Percentiles rank a stretch among this genome's conserved stretches.
phyloP scores from a whole-genome alignment of 192 early-diverging fungal species.

The Gigaspora rosea region DNA sequence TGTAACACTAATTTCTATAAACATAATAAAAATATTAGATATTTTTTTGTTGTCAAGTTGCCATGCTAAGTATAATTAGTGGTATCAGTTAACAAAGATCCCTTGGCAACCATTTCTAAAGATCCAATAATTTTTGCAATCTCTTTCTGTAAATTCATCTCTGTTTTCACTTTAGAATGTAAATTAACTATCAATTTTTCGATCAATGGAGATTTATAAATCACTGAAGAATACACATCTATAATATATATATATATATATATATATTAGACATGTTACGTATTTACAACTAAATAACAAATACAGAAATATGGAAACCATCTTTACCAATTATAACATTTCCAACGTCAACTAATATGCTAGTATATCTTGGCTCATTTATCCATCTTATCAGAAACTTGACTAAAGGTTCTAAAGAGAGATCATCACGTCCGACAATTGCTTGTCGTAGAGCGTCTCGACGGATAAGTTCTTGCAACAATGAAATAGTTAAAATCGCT shows the following conservation, averaged over 20 bases:
- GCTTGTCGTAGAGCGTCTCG: slow-evolving; percentile 79
- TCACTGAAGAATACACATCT: slow-evolving; percentile 82
- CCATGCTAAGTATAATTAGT: too few relatives aligned
- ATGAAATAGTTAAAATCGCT: slow-evolving; percentile 65
- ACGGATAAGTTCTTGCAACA: slow-evolving; percentile 90
- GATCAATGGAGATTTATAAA: slow-evolving; percentile 79
- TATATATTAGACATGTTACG: neutral
- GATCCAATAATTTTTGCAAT: slow-evolving; percentile 78
- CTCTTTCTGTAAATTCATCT: slow-evolving; percentile 79
- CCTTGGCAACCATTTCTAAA: slow-evolving; percentile 73
- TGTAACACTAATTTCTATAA: too few relatives aligned
- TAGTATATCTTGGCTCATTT: slow-evolving; percentile 76
- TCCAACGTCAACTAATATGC: slow-evolving; percentile 76
- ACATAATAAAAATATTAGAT: too few relatives aligned
- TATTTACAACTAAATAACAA: neutral
- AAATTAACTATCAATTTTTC: slow-evolving; percentile 75
- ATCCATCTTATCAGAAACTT: slow-evolving; percentile 83
- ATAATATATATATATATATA: slow-evolving; percentile 35
- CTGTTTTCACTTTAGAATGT: slow-evolving; percentile 69
- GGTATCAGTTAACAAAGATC: too few relatives aligned
- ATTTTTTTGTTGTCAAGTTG: too few relatives aligned
- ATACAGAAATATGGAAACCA: slow-evolving; percentile 17
- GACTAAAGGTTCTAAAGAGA: slow-evolving; percentile 79
- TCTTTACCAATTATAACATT: slow-evolving; percentile 68
- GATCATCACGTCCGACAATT: slow-evolving; percentile 85